phyloP scores from a whole-genome alignment of 768 basidiomycete species.

The Russula virescens region DNA sequence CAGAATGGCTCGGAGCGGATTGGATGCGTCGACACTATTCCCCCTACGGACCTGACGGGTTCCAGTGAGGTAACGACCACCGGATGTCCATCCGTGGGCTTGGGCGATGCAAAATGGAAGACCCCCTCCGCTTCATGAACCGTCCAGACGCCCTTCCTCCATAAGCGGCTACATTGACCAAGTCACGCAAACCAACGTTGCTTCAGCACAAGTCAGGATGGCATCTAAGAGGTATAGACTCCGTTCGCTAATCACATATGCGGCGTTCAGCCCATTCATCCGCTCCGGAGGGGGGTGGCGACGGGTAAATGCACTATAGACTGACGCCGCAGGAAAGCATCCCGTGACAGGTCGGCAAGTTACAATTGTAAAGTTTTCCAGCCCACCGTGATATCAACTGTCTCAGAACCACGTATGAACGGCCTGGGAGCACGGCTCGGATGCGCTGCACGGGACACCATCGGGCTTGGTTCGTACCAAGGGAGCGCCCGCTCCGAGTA shows the following conservation, averaged over 20 bases:
- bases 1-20: slow-evolving; percentile 19
- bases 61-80: slow-evolving; percentile 16
- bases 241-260: neutral
- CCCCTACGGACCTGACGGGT: slow-evolving; percentile 17
- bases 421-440: neutral
- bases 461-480: neutral
- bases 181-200: slow-evolving; percentile 9
- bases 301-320: neutral
- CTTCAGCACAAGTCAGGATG: neutral
- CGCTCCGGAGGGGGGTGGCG: no score
- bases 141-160: neutral
- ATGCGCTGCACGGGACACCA: neutral
- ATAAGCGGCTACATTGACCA: slow-evolving; percentile 7
- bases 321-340: neutral
- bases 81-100: slow-evolving; percentile 11
- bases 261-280: no score
- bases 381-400: neutral
- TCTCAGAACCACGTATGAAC: slow-evolving; percentile 7
- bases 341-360: neutral
- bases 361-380: neutral
- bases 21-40: slow-evolving; percentile 15
- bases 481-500: neutral
- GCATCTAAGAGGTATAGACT: neutral
- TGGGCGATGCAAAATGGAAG: slow-evolving; percentile 19
- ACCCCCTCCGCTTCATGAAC: neutral